phyloP scores from a whole-genome alignment of 345 rosid genomes.

The Cochlearia excelsa region DNA sequence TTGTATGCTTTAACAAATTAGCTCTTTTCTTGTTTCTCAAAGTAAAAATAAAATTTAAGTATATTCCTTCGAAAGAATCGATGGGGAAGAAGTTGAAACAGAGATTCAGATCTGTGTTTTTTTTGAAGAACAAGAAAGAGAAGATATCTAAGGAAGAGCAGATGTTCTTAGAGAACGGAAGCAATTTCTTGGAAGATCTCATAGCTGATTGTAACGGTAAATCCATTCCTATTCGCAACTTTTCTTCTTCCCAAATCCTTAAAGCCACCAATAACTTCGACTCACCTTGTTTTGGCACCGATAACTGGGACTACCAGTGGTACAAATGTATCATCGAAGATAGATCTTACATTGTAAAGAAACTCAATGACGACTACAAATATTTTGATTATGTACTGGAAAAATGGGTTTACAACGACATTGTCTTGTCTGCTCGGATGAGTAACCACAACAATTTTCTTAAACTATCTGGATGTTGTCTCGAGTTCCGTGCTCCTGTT shows the following conservation, averaged over 20 bases:
- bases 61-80: not conserved
- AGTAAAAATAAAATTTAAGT: not conserved
- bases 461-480: constrained; percentile 19
- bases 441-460: constrained; percentile 17
- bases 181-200: not conserved
- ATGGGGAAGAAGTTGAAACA: not conserved
- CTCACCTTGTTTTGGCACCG: not conserved
- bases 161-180: constrained; percentile 8
- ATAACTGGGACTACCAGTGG: not conserved
- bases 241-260: constrained; percentile 10
- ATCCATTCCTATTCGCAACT: not conserved
- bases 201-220: constrained; percentile 14
- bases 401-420: not conserved
- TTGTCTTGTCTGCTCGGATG: constrained; percentile 24
- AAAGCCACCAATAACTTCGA: constrained; percentile 24
- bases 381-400: not conserved
- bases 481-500: constrained; percentile 11
- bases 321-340: constrained; percentile 6
- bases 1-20: no score
- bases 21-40: no score
- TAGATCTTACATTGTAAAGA: constrained; percentile 21
- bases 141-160: not conserved
- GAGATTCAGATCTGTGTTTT: not conserved
- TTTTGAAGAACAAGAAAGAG: no score
- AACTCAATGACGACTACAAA: not conserved